These are phyloP conservation scores for Cystobasidium tubakii DNA, from an alignment of 768 basidiomycete species.

Conservation along the genomic window DNA sequence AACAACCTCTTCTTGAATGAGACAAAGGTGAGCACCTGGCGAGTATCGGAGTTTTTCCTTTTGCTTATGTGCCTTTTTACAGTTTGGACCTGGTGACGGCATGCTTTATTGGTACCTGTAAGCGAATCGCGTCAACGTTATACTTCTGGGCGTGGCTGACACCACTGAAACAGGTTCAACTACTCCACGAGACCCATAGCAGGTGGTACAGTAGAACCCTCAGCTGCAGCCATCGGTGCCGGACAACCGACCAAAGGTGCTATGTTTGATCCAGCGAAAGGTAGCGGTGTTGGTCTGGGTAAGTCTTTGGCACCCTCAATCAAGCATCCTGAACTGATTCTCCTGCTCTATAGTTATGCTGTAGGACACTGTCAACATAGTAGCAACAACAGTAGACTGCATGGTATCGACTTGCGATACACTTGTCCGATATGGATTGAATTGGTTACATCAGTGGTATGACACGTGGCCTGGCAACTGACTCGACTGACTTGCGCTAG, in stretches of 20 bases:
- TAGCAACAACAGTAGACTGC: too few species aligned
- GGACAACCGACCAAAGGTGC: background rate
- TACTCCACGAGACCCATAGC: conserved; percentile 26
- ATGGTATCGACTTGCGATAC: too few species aligned
- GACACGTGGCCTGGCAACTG: too few species aligned
- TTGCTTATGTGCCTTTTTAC: conserved; percentile 10
- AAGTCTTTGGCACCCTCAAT: background rate
- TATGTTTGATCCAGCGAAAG: conserved; percentile 26
- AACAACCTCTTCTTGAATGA: conserved; percentile 75
- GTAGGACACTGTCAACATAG: background rate
- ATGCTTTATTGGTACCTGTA: conserved; percentile 17
- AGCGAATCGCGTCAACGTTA: too few species aligned
- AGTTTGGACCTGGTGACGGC: conserved; percentile 93
- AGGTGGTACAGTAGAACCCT: conserved; percentile 22
- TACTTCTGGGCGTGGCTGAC: background rate
- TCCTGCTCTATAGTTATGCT: background rate
- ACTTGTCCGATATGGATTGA: too few species aligned
- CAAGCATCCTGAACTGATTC: too few species aligned
- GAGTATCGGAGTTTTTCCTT: background rate
- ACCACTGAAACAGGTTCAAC: background rate
- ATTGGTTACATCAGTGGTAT: too few species aligned
- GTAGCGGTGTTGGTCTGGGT: conserved; percentile 29
- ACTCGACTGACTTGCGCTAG: too few species aligned
- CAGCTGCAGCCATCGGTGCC: conserved; percentile 19
- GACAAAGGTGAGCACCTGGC: conserved; percentile 49